Conservation (phyloP, 2,329 filamentous ascomycete genomes). For the Arthrinium phaeospermum region DNA sequence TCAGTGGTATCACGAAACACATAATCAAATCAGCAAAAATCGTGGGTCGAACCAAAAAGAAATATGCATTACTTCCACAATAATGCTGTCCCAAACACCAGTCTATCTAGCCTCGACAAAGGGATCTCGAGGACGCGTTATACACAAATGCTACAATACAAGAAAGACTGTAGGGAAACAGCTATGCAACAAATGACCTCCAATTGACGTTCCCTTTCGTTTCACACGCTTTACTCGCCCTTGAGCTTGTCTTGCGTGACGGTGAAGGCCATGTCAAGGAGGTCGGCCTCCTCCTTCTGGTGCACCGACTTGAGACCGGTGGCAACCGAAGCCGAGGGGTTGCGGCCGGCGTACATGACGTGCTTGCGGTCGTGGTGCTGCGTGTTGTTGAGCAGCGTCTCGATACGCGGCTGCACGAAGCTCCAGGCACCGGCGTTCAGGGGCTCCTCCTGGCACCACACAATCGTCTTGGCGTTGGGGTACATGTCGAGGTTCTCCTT, state of each 20-base stretch:
- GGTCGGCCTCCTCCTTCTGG: constrained; percentile 88
- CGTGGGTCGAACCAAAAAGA: neutral
- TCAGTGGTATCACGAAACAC: neutral
- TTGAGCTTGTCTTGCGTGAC: constrained; percentile 73
- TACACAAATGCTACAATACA: constrained; percentile 40
- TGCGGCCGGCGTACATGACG: constrained; percentile 95
- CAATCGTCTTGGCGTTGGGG: constrained; percentile 95
- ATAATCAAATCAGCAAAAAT: neutral
- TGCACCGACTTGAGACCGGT: constrained; percentile 90
- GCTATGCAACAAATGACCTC: constrained; percentile 14
- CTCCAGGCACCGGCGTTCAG: constrained; percentile 97
- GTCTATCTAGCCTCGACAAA: constrained; percentile 37
- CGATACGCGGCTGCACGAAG: constrained; percentile 95
- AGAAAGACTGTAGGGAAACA: constrained; percentile 23
- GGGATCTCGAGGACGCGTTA: constrained; percentile 35
- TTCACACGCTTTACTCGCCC: constrained; percentile 57
- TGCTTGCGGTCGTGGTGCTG: constrained; percentile 92
- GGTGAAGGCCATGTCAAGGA: constrained; percentile 70
- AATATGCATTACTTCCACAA: constrained; percentile 3
- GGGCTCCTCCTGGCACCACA: constrained; percentile 97
- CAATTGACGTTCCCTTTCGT: neutral
- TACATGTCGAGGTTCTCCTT: constrained; percentile 97
- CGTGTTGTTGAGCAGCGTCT: constrained; percentile 93
- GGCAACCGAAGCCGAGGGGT: constrained; percentile 91
- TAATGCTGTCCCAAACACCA: constrained; percentile 25